Percentiles rank a stretch among this genome's conserved stretches.
These are phyloP conservation scores for Lasiodiplodia hormozganensis DNA, from an alignment of 2,329 filamentous ascomycete genomes.

Conservation along the genomic window DNA sequence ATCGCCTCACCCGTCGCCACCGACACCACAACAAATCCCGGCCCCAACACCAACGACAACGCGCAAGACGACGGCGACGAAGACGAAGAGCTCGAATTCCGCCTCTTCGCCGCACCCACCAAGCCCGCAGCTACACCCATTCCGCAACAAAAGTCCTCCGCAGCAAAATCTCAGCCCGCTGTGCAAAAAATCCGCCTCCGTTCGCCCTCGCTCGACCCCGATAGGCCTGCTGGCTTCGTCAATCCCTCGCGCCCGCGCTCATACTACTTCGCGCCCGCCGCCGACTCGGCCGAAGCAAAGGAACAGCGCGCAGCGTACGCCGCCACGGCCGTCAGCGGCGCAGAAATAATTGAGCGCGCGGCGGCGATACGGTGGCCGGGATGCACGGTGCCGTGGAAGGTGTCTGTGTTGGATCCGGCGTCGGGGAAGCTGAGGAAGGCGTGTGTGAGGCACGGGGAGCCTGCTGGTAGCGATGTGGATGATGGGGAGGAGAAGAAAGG, in stretches of 20 bases:
- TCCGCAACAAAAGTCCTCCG: neutral
- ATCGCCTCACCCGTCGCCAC: neutral
- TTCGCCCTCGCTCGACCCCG: neutral
- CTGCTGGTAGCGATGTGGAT: neutral
- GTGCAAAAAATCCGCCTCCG: conserved; percentile 14
- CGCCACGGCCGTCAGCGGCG: neutral
- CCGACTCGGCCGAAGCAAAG: neutral
- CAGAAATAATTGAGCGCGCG: neutral
- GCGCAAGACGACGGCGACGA: neutral
- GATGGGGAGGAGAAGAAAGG: neutral
- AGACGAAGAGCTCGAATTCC: conserved; percentile 13
- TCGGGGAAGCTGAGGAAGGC: neutral
- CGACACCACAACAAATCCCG: neutral
- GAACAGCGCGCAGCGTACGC: neutral
- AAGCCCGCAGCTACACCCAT: neutral
- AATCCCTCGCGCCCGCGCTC: neutral
- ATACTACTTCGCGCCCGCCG: conserved; percentile 5
- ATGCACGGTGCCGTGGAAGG: conserved; percentile 1
- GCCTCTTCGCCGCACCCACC: neutral
- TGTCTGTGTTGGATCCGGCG: neutral
- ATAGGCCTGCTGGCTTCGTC: neutral
- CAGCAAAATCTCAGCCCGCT: neutral
- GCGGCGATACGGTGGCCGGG: neutral
- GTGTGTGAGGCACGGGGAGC: neutral
- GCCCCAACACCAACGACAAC: neutral